Conservation (phyloP, 176 grass and related monocot genomes). For the Urochloa ruziziensis region DNA sequence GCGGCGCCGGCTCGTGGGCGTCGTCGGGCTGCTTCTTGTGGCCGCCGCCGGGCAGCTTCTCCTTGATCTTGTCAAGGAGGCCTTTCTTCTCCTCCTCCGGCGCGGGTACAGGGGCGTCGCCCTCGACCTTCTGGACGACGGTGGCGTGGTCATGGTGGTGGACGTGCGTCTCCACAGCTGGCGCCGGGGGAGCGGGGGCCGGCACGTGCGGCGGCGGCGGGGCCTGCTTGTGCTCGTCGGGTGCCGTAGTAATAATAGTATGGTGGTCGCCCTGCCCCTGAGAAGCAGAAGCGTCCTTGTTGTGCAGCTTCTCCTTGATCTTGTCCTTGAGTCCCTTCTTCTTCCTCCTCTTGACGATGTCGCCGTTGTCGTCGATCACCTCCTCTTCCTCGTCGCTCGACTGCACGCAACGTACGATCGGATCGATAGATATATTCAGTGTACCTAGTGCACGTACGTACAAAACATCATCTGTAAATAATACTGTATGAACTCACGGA, state of each 20-base stretch:
- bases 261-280: constrained; percentile 22
- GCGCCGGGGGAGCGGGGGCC: background rate
- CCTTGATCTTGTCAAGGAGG: constrained; percentile 96
- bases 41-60: constrained; percentile 75
- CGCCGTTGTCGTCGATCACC: constrained; percentile 58
- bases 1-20: constrained; percentile 1
- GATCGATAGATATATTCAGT: no score
- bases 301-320: constrained; percentile 74
- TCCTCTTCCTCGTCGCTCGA: constrained; percentile 87
- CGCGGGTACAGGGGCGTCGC: background rate
- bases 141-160: constrained; percentile 45
- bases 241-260: no score
- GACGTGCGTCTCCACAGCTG: background rate
- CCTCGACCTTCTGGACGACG: constrained; percentile 64
- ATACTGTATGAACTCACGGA: constrained; percentile 62
- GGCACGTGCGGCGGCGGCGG: background rate
- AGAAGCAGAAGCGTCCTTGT: no score
- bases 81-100: constrained; percentile 81
- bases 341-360: constrained; percentile 81
- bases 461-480: no score
- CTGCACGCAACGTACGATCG: constrained; percentile 34
- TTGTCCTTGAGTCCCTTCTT: constrained; percentile 97
- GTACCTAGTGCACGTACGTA: no score
- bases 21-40: constrained; percentile 68
- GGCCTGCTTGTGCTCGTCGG: no score